Evolutionary conservation across 441 rosid species (phyloP), one percentile per base, ranked within the genome.

Genomic region (Croton setiger): DNA sequence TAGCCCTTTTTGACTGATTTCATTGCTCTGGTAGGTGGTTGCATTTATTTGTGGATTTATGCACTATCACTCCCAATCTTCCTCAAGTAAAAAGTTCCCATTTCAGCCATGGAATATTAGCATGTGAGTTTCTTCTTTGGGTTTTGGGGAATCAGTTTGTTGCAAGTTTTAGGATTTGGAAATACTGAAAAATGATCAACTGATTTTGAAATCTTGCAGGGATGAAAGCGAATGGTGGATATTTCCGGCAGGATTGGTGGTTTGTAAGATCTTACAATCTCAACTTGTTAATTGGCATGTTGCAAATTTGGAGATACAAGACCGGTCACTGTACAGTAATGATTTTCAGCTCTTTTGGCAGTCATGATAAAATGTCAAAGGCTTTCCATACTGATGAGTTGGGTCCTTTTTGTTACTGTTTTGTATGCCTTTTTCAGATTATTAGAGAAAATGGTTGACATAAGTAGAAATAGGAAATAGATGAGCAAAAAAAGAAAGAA

Each of bases 141-240:
- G 59, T 68, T 65, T 20, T 14, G 7, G 20, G 58, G 47, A 44
- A 47, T n/a, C 6, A 31, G 27, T 56, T 54, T 11, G 21, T 17
- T 37, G 20, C 14, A 14, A 1, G 18, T 18, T 33, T 15, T 3
- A 14, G 44, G 45, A 58, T 31, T 35, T 23, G 49, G 36, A 20
- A 49, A 20, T 3, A 35, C 39, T 63, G 47, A 75, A 72, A 37
- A 23, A 4, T 21, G 39, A 69, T 11, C 37, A 62, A 43, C 43
- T 14, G 48, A 31, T 54, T 73, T 5, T 78, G 75, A 54, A n/a
- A 0, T 27, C 1, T 27, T 78, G 89, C 91, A 96, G 99, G 97
- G 98, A 96, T 74, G 99, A 96, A 74, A 91, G 96, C 70, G 99
- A 93, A 78, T 91, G 99, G 98, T 93, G 99, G 99, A 85, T 96